Conservation (phyloP, 495 filamentous ascomycete species). For the Aspergillus diversus region DNA sequence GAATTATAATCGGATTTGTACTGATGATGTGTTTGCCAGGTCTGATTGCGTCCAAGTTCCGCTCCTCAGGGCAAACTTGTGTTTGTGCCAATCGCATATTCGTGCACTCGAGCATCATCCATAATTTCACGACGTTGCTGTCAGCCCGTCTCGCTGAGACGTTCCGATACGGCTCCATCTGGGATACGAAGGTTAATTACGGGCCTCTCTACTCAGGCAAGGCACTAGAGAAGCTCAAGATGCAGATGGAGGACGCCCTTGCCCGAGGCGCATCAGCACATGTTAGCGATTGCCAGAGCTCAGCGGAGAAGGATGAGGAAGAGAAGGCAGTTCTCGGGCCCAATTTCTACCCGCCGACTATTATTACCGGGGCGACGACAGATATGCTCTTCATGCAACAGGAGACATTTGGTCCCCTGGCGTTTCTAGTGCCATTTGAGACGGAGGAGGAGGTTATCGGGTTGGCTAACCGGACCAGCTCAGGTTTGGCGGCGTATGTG, state of each 20-base stretch:
- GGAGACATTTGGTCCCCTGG: conserved; percentile 37
- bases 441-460: conserved; percentile 33
- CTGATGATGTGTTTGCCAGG: neutral
- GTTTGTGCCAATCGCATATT: conserved; percentile 20
- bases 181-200: conserved; percentile 3
- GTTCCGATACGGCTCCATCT: conserved; percentile 14
- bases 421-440: conserved; percentile 30
- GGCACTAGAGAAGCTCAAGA: conserved; percentile 20
- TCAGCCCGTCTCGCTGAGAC: conserved; percentile 6
- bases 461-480: conserved; percentile 30
- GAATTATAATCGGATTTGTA: neutral
- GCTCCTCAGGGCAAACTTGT: conserved; percentile 21
- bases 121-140: conserved; percentile 1
- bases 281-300: conserved; percentile 11
- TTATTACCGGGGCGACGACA: conserved; percentile 68
- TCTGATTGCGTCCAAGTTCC: conserved; percentile 20
- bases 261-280: conserved; percentile 21
- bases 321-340: neutral
- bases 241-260: conserved; percentile 26
- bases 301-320: too few species aligned
- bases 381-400: conserved; percentile 33
- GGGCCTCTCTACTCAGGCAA: conserved; percentile 15
- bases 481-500: conserved; percentile 37
- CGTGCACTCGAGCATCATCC: neutral
- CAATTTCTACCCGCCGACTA: conserved; percentile 68